Percentiles rank a stretch among this genome's conserved stretches.
phyloP scores from a whole-genome alignment of 192 early-diverging fungal genomes.

The Rhizophagus sp. region DNA sequence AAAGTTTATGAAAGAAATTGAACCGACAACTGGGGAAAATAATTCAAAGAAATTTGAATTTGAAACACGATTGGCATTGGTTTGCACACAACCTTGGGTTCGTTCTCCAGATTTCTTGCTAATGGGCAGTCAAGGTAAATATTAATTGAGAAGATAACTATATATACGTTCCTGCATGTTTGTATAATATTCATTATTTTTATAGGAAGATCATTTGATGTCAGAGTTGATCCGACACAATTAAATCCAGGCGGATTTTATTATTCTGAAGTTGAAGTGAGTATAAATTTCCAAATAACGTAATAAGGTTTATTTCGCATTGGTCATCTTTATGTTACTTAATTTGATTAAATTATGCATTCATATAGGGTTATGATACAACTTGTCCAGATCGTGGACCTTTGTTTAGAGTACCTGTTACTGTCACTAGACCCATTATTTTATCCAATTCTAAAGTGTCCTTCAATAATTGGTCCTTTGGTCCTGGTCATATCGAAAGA shows the following conservation, averaged over 20 bases:
- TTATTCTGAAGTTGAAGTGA: constrained; percentile 62
- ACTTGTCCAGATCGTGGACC: constrained; percentile 68
- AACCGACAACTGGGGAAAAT: constrained; percentile 57
- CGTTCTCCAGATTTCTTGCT: constrained; percentile 71
- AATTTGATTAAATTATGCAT: background rate
- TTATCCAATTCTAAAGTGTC: constrained; percentile 48
- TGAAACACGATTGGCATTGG: constrained; percentile 76
- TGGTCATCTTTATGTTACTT: background rate
- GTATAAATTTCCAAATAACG: background rate
- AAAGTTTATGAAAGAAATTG: constrained; percentile 63
- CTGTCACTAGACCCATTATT: constrained; percentile 77
- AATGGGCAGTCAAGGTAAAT: constrained; percentile 60
- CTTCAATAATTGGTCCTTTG: constrained; percentile 64
- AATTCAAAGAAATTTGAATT: constrained; percentile 68
- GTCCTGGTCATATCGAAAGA: constrained; percentile 77
- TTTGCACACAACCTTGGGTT: constrained; percentile 77
- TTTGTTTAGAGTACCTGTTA: constrained; percentile 86
- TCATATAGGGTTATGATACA: constrained; percentile 70
- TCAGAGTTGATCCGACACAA: constrained; percentile 79
- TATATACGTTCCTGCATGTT: background rate
- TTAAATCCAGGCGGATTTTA: constrained; percentile 79
- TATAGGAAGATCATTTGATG: constrained; percentile 58
- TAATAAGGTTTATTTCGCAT: background rate
- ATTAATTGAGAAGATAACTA: background rate
- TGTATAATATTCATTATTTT: constrained; percentile 6